Conservation (phyloP, 1,284 basidiomycete genomes). For the Albatrellus sp. region DNA sequence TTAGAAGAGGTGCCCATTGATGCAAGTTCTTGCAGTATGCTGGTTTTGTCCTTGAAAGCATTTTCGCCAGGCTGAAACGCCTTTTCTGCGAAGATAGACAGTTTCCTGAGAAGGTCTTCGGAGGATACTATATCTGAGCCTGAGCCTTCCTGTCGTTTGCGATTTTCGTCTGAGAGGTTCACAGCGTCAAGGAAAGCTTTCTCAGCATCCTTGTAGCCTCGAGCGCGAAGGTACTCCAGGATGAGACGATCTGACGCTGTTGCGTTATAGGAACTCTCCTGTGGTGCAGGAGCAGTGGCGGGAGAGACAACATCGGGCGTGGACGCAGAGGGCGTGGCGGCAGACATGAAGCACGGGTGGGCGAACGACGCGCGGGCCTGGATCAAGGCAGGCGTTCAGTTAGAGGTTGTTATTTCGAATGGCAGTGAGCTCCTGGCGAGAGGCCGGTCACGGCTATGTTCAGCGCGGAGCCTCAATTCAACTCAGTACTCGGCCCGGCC, state of each 20-base stretch:
- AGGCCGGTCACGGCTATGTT: not conserved
- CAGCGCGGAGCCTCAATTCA: not conserved
- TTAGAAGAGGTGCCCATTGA: slow-evolving; percentile 52
- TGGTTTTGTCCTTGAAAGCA: slow-evolving; percentile 49
- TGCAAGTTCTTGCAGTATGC: slow-evolving; percentile 52
- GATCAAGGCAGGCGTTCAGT: not conserved
- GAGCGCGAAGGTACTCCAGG: slow-evolving; percentile 73
- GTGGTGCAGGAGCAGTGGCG: slow-evolving; percentile 13
- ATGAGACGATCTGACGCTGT: slow-evolving; percentile 50
- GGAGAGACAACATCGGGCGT: slow-evolving; percentile 20
- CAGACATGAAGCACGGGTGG: slow-evolving; percentile 23
- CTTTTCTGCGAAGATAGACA: slow-evolving; percentile 55
- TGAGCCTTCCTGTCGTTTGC: slow-evolving; percentile 32
- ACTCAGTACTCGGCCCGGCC: too few species aligned
- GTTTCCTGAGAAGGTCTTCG: slow-evolving; percentile 54
- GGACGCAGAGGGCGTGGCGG: slow-evolving; percentile 28
- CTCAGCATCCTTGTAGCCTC: slow-evolving; percentile 73
- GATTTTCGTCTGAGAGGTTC: slow-evolving; percentile 38
- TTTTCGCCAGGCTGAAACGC: slow-evolving; percentile 53
- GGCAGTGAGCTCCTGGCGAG: not conserved
- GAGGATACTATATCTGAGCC: slow-evolving; percentile 27
- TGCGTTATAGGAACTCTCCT: slow-evolving; percentile 22
- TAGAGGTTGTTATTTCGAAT: not conserved
- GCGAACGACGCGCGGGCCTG: too few species aligned
- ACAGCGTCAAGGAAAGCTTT: slow-evolving; percentile 63